phyloP scores from a whole-genome alignment of 345 rosid species.

The thale cress (Arabidopsis thaliana) region DNA sequence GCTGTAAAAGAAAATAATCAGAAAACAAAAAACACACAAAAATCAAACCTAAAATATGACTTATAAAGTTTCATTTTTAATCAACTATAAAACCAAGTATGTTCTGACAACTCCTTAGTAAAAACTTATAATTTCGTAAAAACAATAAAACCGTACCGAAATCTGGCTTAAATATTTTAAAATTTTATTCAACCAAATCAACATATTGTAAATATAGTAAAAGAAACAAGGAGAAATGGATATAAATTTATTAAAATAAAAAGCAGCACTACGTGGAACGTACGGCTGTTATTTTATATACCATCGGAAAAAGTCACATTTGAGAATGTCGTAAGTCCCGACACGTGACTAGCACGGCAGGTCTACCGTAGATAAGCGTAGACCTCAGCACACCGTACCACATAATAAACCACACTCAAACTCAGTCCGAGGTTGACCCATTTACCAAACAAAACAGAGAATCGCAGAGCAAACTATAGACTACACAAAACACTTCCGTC shows the following conservation, averaged over 20 bases:
- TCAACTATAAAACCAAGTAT: too few relatives aligned
- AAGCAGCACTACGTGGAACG: not conserved
- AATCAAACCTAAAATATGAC: too few relatives aligned
- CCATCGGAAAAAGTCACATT: not conserved
- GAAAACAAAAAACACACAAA: too few relatives aligned
- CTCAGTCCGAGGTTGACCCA: not conserved
- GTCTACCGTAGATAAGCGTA: not conserved
- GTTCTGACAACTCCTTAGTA: too few relatives aligned
- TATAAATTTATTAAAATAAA: not conserved
- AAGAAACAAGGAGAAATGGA: not conserved
- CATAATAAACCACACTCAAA: not conserved
- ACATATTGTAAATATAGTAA: not conserved
- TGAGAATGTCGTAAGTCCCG: not conserved
- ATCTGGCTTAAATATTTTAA: too few relatives aligned
- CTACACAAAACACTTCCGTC: not conserved
- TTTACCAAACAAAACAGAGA: not conserved
- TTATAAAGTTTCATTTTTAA: too few relatives aligned
- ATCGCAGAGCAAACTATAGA: not conserved
- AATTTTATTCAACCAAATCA: too few relatives aligned
- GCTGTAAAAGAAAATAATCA: too few relatives aligned
- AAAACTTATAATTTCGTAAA: too few relatives aligned
- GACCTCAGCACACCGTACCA: not conserved
- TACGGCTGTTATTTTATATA: not conserved
- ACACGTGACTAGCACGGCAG: constrained; percentile 10
- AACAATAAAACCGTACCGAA: too few relatives aligned